These are phyloP conservation scores for Urochloa ruziziensis DNA, from an alignment of 176 grass and related monocot species.

Conservation along the genomic window DNA sequence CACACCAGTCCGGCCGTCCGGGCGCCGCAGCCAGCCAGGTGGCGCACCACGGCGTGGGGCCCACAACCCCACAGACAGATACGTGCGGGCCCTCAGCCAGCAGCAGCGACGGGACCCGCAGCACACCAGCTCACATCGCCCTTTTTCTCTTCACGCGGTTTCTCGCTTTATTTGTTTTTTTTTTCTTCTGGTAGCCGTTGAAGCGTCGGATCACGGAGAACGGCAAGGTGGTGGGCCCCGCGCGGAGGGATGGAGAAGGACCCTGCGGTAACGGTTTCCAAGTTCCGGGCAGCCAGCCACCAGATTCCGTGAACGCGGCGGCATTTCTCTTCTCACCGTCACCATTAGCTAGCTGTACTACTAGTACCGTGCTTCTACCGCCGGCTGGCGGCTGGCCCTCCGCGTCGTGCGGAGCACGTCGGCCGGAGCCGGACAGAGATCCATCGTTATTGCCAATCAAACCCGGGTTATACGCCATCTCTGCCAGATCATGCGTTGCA, in stretches of 20 bases:
- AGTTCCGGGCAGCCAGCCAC: background rate
- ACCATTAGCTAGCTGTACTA: background rate
- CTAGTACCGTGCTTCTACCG: background rate
- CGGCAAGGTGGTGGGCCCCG: background rate
- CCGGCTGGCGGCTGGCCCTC: background rate
- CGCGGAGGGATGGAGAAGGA: background rate
- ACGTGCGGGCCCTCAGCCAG: background rate
- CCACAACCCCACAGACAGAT: background rate
- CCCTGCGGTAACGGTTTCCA: conserved; percentile 34
- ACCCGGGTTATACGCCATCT: background rate
- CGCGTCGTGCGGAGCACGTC: background rate
- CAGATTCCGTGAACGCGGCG: too few relatives aligned
- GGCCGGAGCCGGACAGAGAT: too few relatives aligned
- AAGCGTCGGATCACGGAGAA: conserved; percentile 17
- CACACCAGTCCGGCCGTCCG: too few relatives aligned
- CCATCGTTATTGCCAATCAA: background rate
- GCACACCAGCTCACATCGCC: background rate
- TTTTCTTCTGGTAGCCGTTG: conserved; percentile 1
- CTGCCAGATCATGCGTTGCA: background rate
- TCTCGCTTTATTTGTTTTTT: background rate
- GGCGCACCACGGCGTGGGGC: background rate
- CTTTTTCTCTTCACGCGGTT: conserved; percentile 28
- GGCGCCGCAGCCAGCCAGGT: too few relatives aligned
- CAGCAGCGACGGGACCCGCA: background rate
- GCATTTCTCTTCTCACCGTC: background rate